Evolutionary conservation across 2,329 filamentous ascomycete genomes (phyloP).

Genomic region (Aspergillus phoenicis): DNA sequence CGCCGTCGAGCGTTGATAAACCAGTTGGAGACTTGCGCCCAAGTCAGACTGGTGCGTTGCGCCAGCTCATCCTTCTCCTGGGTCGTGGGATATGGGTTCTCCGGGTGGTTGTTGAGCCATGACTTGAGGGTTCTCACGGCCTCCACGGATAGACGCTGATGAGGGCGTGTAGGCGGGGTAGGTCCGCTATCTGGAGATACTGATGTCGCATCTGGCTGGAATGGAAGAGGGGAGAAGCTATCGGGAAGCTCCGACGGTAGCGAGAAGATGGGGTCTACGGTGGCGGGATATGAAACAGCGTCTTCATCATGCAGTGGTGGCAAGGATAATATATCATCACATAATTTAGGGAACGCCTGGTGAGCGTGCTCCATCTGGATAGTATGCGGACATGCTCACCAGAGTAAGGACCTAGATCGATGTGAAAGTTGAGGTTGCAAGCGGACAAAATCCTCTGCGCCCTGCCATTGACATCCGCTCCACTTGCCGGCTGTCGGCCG

Average conservation of each 20-base stretch:
- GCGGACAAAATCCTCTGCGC: background rate
- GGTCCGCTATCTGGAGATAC: background rate
- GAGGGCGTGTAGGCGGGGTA: background rate
- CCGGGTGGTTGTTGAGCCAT: constrained; percentile 75
- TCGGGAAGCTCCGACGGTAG: background rate
- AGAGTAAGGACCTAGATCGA: background rate
- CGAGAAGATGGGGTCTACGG: background rate
- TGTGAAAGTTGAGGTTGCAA: background rate
- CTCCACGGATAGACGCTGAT: constrained; percentile 6
- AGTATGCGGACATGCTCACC: background rate
- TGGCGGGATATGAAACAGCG: background rate
- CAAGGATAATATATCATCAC: background rate
- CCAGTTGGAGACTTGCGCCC: constrained; percentile 87
- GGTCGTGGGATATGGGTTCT: constrained; percentile 82
- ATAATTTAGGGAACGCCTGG: background rate
- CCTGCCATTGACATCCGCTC: background rate
- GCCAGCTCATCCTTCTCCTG: constrained; percentile 77
- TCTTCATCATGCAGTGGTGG: background rate
- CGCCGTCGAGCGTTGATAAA: constrained; percentile 81
- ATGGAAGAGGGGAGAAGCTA: background rate
- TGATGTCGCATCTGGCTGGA: background rate
- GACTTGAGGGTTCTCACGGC: constrained; percentile 76
- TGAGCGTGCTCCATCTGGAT: background rate
- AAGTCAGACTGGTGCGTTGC: constrained; percentile 73
- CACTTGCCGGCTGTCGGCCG: background rate